Evolutionary conservation across 2,329 filamentous ascomycete genomes (phyloP).

Genomic region (Periconia macrospinosa): DNA sequence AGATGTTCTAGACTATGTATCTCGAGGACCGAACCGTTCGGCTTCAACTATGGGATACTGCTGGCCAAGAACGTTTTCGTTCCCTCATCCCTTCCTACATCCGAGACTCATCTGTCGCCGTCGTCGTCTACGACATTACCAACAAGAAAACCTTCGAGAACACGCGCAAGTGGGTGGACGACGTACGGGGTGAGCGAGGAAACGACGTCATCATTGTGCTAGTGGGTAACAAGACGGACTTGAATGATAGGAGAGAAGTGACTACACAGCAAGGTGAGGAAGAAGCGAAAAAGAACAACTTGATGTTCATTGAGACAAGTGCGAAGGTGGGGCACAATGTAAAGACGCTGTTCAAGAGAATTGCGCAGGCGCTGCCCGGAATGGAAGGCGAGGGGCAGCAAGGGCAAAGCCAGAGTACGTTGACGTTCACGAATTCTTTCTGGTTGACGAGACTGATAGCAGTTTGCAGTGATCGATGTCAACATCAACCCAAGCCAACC

Average conservation of each 20-base stretch:
- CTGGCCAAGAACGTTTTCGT: slow-evolving; percentile 95
- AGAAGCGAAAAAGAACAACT: slow-evolving; percentile 94
- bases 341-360: slow-evolving; percentile 94
- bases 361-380: slow-evolving; percentile 94
- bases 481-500: slow-evolving; percentile 74
- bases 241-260: slow-evolving; percentile 97
- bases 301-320: slow-evolving; percentile 99
- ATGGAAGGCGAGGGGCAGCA: slow-evolving; percentile 91
- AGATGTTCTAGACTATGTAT: slow-evolving; percentile 83
- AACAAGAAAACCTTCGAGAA: slow-evolving; percentile 98
- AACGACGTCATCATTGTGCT: slow-evolving; percentile 99
- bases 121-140: slow-evolving; percentile 98
- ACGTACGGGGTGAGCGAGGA: slow-evolving; percentile 92
- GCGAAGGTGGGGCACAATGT: slow-evolving; percentile 98
- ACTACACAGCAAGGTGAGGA: slow-evolving; percentile 96
- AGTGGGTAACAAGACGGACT: slow-evolving; percentile 98
- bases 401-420: slow-evolving; percentile 78
- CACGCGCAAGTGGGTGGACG: slow-evolving; percentile 99
- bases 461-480: slow-evolving; percentile 79
- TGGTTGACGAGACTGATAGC: slow-evolving; percentile 24
- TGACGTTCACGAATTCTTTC: neutral
- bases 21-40: slow-evolving; percentile 97
- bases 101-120: slow-evolving; percentile 94
- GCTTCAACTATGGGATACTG: slow-evolving; percentile 97
- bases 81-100: slow-evolving; percentile 98